Evolutionary conservation across 2,329 filamentous ascomycete species (phyloP), one percentile per base, ranked within the genome.

Genomic region (Talaromyces sp.): DNA sequence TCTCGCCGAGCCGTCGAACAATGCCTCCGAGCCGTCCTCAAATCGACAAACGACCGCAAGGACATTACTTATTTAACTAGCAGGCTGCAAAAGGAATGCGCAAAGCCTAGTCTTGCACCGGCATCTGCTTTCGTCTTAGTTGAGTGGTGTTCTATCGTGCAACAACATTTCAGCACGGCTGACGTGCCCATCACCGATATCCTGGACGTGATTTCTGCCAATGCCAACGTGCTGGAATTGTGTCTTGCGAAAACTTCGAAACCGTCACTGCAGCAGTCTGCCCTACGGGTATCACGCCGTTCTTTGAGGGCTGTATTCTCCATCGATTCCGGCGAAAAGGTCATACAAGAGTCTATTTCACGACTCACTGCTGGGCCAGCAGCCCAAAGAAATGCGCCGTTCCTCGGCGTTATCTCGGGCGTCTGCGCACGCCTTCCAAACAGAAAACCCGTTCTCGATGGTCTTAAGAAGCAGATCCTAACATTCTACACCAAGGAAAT

Each of bases 401-500:
- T 96, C 63, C 83, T 99, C 1, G 95, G 95, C 18, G 86, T 96
- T 56, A 85, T 99, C 66, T 91, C 92, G 52, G 94, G 93, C 5
- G 93, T 97, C 8, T 92, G 89, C 71, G 86, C 89, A 47, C 88
- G 93, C 59, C 84, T 93, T 59, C 78, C 84, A 3, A 76, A 83
- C 63, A 82, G 87, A 56, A 89, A 87, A 69, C 76, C 84, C 5
- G 75, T 87, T 33, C 73, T 98, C 56, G 83, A 87, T 61, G 77
- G 79, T 52, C 81, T 85, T 63, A 96, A 93, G 78, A 78, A 85
- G 51, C 83, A 89, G 57, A 91, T 93, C 73, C 88, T 92, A 73
- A 81, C 87, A 6, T 99, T 94, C 74, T 98, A 96, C 73, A 83
- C 85, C 14, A 88, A 95, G 67, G 93, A 97, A 70, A 84, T 98